Base-by-base conservation (phyloP, 2,329 filamentous ascomycete species). In the Stagonosporopsis rhizophila region DNA sequence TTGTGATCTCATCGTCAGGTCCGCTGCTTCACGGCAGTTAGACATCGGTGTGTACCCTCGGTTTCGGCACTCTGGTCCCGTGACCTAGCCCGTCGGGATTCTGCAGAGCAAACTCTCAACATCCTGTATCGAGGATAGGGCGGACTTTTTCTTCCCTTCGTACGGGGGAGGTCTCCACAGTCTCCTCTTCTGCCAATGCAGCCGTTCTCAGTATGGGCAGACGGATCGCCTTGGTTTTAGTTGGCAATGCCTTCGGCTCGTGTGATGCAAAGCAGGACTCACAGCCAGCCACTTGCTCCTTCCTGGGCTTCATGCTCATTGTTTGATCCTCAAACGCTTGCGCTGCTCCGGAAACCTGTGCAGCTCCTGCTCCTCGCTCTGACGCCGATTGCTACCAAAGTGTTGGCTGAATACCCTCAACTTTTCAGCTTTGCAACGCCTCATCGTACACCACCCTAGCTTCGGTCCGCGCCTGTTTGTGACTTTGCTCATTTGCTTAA, bases 21-120 rank as follows among this genome's bases (percentile, higher is more conserved):
- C 28, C 30, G 41, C 6, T 15, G 20, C 17, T 40, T 45, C 27
- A 40, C 41, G 46, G 46, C 52, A 56, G 46, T 51, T 46, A 30
- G 9, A n/a, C n/a, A 22, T 23, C 20, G 35, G 4, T 37, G 12
- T 20, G 12, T 41, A 56, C 15, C 46, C 41, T 56, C 46, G 46
- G 52, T 56, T 42, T 32, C 41, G 52, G 46, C 25, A 56, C 37
- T 9, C 25, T 11, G 19, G 35, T 52, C 49, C 14, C 35, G 35
- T 52, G 49, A 34, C 12, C 34, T 47, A 9, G 25, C 32, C 22
- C 35, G 5, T 27, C 3, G 6, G 11, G 15, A 25, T 25, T 9
- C 20, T 20, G 6, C 12, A 7, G 19, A 22, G 35, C 7, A 34
- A 4, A 9, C 11, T 2, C n/a, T 11, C 20, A 23, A 12, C 46